Evolutionary conservation across 345 rosid genomes (phyloP).

Genomic region (Eucalyptus globulus): DNA sequence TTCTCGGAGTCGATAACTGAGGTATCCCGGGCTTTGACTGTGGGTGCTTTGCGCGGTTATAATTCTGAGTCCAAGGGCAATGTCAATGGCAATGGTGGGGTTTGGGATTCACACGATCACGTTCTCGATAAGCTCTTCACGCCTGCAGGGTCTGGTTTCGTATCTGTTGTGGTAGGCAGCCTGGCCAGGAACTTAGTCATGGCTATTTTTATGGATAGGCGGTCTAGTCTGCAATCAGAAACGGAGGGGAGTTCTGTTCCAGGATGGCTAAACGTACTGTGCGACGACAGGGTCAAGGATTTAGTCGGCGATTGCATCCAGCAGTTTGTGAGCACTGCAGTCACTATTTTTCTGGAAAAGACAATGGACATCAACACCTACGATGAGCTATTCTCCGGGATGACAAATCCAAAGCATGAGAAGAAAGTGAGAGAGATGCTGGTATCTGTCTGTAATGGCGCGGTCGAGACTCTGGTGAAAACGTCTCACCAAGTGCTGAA

Average conservation of each 20-base stretch:
- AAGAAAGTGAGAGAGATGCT: slow-evolving; percentile 33
- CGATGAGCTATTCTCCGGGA: slow-evolving; percentile 55
- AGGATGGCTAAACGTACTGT: slow-evolving; percentile 31
- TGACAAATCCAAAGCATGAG: slow-evolving; percentile 68
- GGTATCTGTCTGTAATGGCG: slow-evolving; percentile 41
- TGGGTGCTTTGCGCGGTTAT: slow-evolving; percentile 36
- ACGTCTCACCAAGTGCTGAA: slow-evolving; percentile 48
- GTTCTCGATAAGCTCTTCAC: slow-evolving; percentile 57
- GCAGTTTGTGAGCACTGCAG: slow-evolving; percentile 66
- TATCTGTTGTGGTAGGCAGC: slow-evolving; percentile 69
- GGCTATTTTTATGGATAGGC: slow-evolving; percentile 8
- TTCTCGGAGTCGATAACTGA: slow-evolving; percentile 27
- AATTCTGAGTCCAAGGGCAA: slow-evolving; percentile 3
- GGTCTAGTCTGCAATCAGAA: not conserved
- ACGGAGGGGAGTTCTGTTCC: not conserved
- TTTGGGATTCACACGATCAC: slow-evolving; percentile 32
- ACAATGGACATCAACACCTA: slow-evolving; percentile 49
- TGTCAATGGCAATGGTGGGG: not conserved
- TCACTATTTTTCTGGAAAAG: slow-evolving; percentile 71
- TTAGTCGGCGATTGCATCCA: slow-evolving; percentile 67
- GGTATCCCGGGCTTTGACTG: slow-evolving; percentile 41
- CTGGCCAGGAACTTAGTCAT: slow-evolving; percentile 67
- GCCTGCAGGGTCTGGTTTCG: slow-evolving; percentile 61
- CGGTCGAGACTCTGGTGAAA: slow-evolving; percentile 59
- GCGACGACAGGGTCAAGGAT: slow-evolving; percentile 24